A percentile compares a stretch with the other conserved stretches of the same genome.
Evolutionary conservation across 768 basidiomycete species (phyloP).

Genomic region (Sarcomyxa edulis): DNA sequence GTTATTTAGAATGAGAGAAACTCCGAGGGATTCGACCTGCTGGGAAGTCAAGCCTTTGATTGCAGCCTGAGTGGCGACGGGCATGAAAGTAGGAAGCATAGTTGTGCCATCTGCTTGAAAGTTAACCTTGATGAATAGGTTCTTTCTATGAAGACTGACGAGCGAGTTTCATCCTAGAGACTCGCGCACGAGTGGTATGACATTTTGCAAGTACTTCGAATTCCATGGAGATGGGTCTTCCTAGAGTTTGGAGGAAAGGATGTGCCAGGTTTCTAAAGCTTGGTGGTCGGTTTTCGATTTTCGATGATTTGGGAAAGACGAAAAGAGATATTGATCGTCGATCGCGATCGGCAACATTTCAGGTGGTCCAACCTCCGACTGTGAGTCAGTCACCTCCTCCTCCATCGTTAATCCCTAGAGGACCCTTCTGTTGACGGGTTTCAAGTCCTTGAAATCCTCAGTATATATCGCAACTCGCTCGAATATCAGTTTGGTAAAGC

Average conservation of each 20-base stretch:
- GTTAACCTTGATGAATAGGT: not conserved
- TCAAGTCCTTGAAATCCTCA: too few species aligned
- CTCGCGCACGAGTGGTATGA: slow-evolving; percentile 74
- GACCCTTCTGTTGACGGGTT: too few species aligned
- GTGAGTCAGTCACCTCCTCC: too few species aligned
- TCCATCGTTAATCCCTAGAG: too few species aligned
- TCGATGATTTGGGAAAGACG: too few species aligned
- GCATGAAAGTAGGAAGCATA: slow-evolving; percentile 89
- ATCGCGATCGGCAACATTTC: too few species aligned
- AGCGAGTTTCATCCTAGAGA: slow-evolving; percentile 78
- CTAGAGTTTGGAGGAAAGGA: slow-evolving; percentile 3
- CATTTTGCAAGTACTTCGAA: slow-evolving; percentile 83
- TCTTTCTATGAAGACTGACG: slow-evolving; percentile 43
- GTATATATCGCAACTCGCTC: too few species aligned
- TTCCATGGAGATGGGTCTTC: slow-evolving; percentile 47
- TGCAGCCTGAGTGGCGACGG: slow-evolving; percentile 87
- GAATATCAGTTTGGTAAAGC: too few species aligned
- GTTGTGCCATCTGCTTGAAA: slow-evolving; percentile 65
- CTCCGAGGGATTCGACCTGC: slow-evolving; percentile 76
- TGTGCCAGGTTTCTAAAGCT: too few species aligned
- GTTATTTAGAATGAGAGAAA: slow-evolving; percentile 84
- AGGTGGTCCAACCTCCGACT: too few species aligned
- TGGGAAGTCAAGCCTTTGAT: slow-evolving; percentile 89
- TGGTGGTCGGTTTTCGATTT: not conserved
- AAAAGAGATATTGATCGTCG: too few species aligned